phyloP scores from a whole-genome alignment of 2,329 filamentous ascomycete genomes.

The Alternaria angustiovoidea region DNA sequence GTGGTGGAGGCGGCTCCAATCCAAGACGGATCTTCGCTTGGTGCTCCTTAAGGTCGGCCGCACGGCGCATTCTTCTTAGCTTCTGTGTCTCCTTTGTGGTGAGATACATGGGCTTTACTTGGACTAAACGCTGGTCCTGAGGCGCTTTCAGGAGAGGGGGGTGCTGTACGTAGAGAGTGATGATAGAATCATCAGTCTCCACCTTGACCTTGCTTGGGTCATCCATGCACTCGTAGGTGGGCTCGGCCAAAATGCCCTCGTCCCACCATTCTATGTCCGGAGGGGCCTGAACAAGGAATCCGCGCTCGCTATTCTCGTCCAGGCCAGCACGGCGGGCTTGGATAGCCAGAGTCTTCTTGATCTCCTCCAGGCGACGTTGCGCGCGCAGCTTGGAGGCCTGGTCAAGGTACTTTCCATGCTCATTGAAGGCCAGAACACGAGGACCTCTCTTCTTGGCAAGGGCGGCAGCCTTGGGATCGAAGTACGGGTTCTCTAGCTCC shows the following conservation, averaged over 20 bases:
- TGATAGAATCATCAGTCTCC: constrained; percentile 79
- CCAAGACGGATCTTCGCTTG: constrained; percentile 96
- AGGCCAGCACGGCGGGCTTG: constrained; percentile 89
- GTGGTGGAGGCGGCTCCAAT: constrained; percentile 85
- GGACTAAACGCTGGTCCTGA: constrained; percentile 81
- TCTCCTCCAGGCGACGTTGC: constrained; percentile 87
- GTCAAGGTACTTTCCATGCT: constrained; percentile 96
- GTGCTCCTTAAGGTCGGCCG: constrained; percentile 92
- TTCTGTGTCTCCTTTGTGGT: constrained; percentile 93
- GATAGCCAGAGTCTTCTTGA: constrained; percentile 92
- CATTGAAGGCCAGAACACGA: constrained; percentile 85
- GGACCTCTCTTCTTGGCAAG: constrained; percentile 64
- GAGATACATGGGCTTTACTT: constrained; percentile 88
- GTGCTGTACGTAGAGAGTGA: constrained; percentile 92
- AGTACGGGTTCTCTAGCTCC: constrained; percentile 80
- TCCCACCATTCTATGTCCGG: constrained; percentile 98
- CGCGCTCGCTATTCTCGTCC: constrained; percentile 92
- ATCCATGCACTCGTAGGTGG: constrained; percentile 76
- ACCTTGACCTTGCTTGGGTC: constrained; percentile 74
- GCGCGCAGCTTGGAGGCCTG: constrained; percentile 89
- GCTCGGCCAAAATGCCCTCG: constrained; percentile 80
- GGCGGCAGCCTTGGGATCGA: constrained; percentile 71
- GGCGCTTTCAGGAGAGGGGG: constrained; percentile 90
- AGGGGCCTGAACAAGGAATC: constrained; percentile 82
- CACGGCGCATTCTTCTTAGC: constrained; percentile 84